These are phyloP conservation scores for Pisolithus sp. DNA, from an alignment of 768 basidiomycete genomes.

Conservation along the genomic window DNA sequence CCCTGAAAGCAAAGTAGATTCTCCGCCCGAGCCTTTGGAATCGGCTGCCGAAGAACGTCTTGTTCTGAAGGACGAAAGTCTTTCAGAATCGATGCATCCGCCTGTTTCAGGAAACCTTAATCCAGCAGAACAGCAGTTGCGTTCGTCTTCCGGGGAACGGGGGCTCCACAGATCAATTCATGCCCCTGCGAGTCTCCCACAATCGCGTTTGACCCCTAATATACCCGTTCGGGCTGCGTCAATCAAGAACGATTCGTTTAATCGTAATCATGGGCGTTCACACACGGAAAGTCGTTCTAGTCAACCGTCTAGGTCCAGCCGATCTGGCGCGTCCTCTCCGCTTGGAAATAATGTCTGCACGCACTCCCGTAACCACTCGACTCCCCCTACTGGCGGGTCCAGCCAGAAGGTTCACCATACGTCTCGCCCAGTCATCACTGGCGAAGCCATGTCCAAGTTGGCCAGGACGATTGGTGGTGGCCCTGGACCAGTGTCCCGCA, in stretches of 20 bases:
- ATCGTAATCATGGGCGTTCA: slow-evolving; percentile 44
- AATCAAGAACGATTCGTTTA: slow-evolving; percentile 24
- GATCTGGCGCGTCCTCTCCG: slow-evolving; percentile 41
- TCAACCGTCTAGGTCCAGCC: slow-evolving; percentile 27
- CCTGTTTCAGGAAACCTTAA: slow-evolving; percentile 12
- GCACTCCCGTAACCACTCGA: slow-evolving; percentile 57
- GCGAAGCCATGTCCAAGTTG: slow-evolving; percentile 61
- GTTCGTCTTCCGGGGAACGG: slow-evolving; percentile 22
- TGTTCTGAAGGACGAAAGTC: slow-evolving; percentile 14
- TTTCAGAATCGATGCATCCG: slow-evolving; percentile 24
- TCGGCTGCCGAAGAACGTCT: slow-evolving; percentile 8
- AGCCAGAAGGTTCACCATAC: slow-evolving; percentile 38
- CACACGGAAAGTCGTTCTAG: slow-evolving; percentile 48
- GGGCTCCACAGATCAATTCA: slow-evolving; percentile 52
- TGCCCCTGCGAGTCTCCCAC: slow-evolving; percentile 39
- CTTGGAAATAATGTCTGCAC: slow-evolving; percentile 31
- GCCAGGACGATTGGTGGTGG: slow-evolving; percentile 57
- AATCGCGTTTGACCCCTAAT: slow-evolving; percentile 30
- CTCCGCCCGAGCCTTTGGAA: slow-evolving; percentile 8
- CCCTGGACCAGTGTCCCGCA: slow-evolving; percentile 19
- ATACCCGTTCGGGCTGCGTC: slow-evolving; percentile 28
- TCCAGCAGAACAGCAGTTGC: slow-evolving; percentile 12
- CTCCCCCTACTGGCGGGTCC: slow-evolving; percentile 42
- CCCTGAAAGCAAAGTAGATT: slow-evolving; percentile 9
- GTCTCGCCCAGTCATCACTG: slow-evolving; percentile 64